phyloP scores from a whole-genome alignment of 208 protist genomes.

The Trypanosoma brucei region DNA sequence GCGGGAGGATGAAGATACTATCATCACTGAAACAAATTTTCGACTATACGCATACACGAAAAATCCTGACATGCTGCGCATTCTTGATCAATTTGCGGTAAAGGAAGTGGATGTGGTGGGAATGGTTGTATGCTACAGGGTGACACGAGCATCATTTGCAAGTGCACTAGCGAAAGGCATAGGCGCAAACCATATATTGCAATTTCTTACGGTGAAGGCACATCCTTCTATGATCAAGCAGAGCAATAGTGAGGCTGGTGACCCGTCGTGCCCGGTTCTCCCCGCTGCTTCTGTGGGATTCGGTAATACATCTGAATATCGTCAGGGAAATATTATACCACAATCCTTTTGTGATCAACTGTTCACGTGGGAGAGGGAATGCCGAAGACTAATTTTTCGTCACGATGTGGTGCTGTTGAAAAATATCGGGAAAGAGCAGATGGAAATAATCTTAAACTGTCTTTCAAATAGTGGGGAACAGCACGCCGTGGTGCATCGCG shows the following conservation, averaged over 20 bases:
- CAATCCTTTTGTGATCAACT: slow-evolving; percentile 88
- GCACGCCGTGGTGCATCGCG: slow-evolving; percentile 57
- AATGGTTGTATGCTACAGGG: slow-evolving; percentile 76
- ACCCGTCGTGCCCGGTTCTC: neutral
- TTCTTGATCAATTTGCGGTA: slow-evolving; percentile 78
- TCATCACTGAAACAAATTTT: slow-evolving; percentile 91
- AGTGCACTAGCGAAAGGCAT: slow-evolving; percentile 72
- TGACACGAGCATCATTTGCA: slow-evolving; percentile 79
- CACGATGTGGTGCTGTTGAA: slow-evolving; percentile 64
- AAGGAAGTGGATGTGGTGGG: slow-evolving; percentile 58
- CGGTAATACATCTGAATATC: slow-evolving; percentile 6
- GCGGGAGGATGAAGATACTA: slow-evolving; percentile 85
- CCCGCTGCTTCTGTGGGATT: neutral
- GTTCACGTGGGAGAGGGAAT: slow-evolving; percentile 86
- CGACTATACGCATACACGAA: slow-evolving; percentile 84
- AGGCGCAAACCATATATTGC: slow-evolving; percentile 64
- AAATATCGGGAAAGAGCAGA: slow-evolving; percentile 55
- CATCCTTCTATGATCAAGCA: slow-evolving; percentile 78
- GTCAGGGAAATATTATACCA: slow-evolving; percentile 43
- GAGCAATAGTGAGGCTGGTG: slow-evolving; percentile 17
- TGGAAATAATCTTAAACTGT: slow-evolving; percentile 33
- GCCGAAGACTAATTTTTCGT: slow-evolving; percentile 70
- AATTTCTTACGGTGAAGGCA: slow-evolving; percentile 78
- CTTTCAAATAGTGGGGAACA: slow-evolving; percentile 47
- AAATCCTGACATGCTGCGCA: slow-evolving; percentile 67